phyloP scores from a whole-genome alignment of 2,329 filamentous ascomycete genomes.

The Ophiostoma ips region DNA sequence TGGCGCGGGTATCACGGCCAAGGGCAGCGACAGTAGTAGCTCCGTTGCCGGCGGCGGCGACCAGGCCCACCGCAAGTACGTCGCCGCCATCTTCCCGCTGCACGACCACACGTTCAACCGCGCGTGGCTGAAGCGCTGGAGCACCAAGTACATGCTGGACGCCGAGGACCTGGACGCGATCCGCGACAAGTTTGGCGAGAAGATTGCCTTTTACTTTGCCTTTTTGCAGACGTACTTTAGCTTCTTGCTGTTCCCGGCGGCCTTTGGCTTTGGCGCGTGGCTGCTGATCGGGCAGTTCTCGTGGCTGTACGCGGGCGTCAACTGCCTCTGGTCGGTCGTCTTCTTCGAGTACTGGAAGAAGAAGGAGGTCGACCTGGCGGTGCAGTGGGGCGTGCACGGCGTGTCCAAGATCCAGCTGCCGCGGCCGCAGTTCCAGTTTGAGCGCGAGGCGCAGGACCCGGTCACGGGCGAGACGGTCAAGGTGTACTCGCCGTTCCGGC shows the following conservation, averaged over 20 bases:
- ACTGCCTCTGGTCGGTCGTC: slow-evolving; percentile 55
- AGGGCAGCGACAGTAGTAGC: slow-evolving; percentile 21
- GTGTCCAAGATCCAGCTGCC: slow-evolving; percentile 54
- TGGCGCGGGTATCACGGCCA: slow-evolving; percentile 55
- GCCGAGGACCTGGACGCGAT: slow-evolving; percentile 58
- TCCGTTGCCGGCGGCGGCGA: neutral
- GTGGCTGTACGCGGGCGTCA: slow-evolving; percentile 50
- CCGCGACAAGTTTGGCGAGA: slow-evolving; percentile 47
- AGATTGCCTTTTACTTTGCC: slow-evolving; percentile 71
- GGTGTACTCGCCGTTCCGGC: slow-evolving; percentile 62
- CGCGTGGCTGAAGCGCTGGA: slow-evolving; percentile 61
- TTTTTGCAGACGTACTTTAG: slow-evolving; percentile 65
- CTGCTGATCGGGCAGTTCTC: slow-evolving; percentile 57
- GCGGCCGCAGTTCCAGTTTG: slow-evolving; percentile 61
- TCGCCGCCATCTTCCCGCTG: slow-evolving; percentile 62
- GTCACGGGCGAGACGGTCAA: slow-evolving; percentile 68
- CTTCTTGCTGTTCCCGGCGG: slow-evolving; percentile 56
- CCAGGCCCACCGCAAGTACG: slow-evolving; percentile 51
- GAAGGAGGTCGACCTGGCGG: slow-evolving; percentile 54
- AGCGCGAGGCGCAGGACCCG: slow-evolving; percentile 62
- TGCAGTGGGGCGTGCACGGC: slow-evolving; percentile 59
- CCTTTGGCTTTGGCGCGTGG: slow-evolving; percentile 55
- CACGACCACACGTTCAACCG: slow-evolving; percentile 67
- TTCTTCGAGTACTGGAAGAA: slow-evolving; percentile 75
- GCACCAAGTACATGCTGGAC: slow-evolving; percentile 54